These are phyloP conservation scores for Vigna mungo DNA, from an alignment of 306 rosid species.

Conservation along the genomic window DNA sequence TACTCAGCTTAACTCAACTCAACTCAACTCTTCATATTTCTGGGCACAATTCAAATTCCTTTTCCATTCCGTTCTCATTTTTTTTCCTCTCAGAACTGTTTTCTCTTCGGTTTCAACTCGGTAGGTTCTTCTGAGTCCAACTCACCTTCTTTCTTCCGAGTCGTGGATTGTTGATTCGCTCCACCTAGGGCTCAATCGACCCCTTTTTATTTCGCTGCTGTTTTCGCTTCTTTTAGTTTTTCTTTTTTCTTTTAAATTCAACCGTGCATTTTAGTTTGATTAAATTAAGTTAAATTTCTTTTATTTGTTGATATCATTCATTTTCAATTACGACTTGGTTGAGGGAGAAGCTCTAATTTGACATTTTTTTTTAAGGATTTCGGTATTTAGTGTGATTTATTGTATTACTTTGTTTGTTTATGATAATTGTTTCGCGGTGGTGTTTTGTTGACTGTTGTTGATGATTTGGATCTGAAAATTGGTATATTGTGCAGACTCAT, in stretches of 20 bases:
- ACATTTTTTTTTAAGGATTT: constrained; percentile 9
- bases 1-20: neutral
- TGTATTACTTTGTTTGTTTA: neutral
- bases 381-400: constrained; percentile 37
- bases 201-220: constrained; percentile 18
- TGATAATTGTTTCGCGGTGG: constrained; percentile 29
- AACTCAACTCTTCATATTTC: constrained; percentile 5
- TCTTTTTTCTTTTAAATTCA: neutral
- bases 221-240: constrained; percentile 20
- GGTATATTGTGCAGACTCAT: constrained; percentile 53
- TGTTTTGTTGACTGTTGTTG: constrained; percentile 45
- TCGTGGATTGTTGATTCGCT: constrained; percentile 65
- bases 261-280: constrained; percentile 15
- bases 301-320: neutral
- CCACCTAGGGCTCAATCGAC: constrained; percentile 58
- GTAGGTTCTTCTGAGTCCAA: constrained; percentile 48
- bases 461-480: constrained; percentile 73
- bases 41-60: constrained; percentile 38
- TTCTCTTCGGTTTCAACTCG: constrained; percentile 49
- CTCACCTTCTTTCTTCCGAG: constrained; percentile 26
- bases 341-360: constrained; percentile 26
- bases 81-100: neutral
- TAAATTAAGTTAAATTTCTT: constrained; percentile 15
- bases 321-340: constrained; percentile 41
- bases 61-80: neutral